Base-by-base conservation (phyloP, 1,139 yeast genomes). In the Blastobotrys aristatus region DNA sequence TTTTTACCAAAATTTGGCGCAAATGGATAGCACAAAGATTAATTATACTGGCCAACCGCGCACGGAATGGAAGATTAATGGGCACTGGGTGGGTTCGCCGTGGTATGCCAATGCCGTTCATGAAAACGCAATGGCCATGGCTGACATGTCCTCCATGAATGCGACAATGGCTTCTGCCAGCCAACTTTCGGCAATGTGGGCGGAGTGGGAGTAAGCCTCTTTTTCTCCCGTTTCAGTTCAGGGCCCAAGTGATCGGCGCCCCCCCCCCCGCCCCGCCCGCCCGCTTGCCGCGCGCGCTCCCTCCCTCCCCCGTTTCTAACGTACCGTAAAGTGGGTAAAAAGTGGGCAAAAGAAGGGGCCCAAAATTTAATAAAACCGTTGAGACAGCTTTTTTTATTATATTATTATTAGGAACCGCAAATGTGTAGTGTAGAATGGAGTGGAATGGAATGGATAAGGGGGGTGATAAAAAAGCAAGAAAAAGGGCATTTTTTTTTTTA, bases 51-150 rank as follows among this genome's bases (percentile, higher is more conserved):
- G 21, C 17, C 4, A 37, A 2, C 20, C 32, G 13, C 16, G 3
- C 2, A 14, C 18, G 3, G 31, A 26, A 10, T 38, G 11, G 2
- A 2, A 13, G n/a, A 4, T 14, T 13, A 38, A 14, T 38, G 42
- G 42, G n/a, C 7, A 13, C 8, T 24, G 42, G 42, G 4, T 16
- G 7, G n/a, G n/a, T 16, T 24, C 42, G n/a, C 42, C 42, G 4
- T 38, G 18, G n/a, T 14, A 14, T 16, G 3, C 17, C 2, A 38
- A 3, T 8, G 42, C 42, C n/a, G 20, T 16, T 22, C 10, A 10
- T 3, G 21, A 38, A 11, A 4, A 16, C 14, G n/a, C 4, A 6
- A 16, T 11, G 3, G 17, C 32, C 13, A 8, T 14, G 20, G 5
- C 3, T 3, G 37, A 33, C 13, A 33, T 14, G 37, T 33, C 37